These are phyloP conservation scores for Corniculantispora saksenae DNA, from an alignment of 2,329 filamentous ascomycete species.

Conservation along the genomic window DNA sequence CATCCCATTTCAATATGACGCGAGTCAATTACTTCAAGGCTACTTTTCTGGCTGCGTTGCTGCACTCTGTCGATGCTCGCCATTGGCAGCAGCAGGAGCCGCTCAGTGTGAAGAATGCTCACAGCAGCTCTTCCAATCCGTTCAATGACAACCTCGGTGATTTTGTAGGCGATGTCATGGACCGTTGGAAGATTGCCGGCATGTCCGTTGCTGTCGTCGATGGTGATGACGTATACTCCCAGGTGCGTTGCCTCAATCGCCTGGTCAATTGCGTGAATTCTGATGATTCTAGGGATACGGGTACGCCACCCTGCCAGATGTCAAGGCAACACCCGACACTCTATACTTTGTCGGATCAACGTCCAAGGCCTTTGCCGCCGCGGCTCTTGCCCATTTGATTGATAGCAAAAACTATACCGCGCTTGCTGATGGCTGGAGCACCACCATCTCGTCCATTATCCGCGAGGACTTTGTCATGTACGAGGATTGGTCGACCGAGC, in stretches of 20 bases:
- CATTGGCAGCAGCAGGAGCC: background rate
- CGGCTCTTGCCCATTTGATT: constrained; percentile 8
- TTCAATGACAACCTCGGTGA: background rate
- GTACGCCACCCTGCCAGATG: constrained; percentile 15
- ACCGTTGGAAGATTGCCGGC: constrained; percentile 12
- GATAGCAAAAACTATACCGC: constrained; percentile 18
- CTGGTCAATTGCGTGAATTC: background rate
- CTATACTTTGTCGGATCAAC: constrained; percentile 16
- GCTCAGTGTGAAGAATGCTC: background rate
- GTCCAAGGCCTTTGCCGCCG: constrained; percentile 14
- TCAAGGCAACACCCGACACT: constrained; percentile 13
- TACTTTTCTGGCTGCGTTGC: background rate
- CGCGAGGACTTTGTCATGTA: constrained; percentile 18
- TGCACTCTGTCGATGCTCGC: background rate
- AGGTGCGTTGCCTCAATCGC: background rate
- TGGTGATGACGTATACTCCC: constrained; percentile 1
- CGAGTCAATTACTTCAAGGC: background rate
- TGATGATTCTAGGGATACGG: constrained; percentile 15
- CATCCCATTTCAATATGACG: background rate
- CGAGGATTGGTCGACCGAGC: constrained; percentile 12
- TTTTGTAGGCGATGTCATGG: background rate
- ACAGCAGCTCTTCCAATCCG: background rate
- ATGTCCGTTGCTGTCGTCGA: constrained; percentile 13
- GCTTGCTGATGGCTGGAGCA: constrained; percentile 8
- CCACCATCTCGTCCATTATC: constrained; percentile 15